These are phyloP conservation scores for Debaryomyces robertsiae DNA, from an alignment of 1,139 yeast species.

Conservation along the genomic window DNA sequence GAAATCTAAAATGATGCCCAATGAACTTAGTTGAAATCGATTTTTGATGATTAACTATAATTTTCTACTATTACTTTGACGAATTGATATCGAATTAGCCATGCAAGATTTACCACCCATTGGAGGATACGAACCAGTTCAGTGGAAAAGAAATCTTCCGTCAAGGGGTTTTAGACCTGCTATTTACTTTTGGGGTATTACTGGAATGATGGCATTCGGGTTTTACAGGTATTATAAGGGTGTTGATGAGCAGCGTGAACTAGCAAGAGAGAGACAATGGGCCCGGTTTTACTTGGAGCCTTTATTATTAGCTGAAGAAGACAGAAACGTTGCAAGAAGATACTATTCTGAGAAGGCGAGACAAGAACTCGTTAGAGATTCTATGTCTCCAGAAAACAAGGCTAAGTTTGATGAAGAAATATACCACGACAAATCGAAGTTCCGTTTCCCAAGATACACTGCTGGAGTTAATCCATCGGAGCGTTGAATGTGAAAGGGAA, in stretches of 20 bases:
- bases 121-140: constrained; percentile 84
- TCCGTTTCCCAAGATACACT: constrained; percentile 47
- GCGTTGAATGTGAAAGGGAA: no score
- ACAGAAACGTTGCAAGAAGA: constrained; percentile 77
- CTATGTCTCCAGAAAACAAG: constrained; percentile 43
- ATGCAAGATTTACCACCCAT: constrained; percentile 88
- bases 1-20: constrained; percentile 19
- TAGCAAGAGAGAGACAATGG: constrained; percentile 77
- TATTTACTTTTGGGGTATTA: constrained; percentile 65
- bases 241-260: constrained; percentile 75
- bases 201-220: constrained; percentile 70
- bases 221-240: constrained; percentile 69
- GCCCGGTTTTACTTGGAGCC: constrained; percentile 76
- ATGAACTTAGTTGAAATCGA: constrained; percentile 17
- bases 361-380: constrained; percentile 56
- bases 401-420: constrained; percentile 48
- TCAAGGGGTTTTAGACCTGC: constrained; percentile 82
- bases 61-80: no score
- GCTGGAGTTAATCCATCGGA: constrained; percentile 46
- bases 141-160: constrained; percentile 88
- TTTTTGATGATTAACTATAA: constrained; percentile 6
- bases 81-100: constrained; percentile 3
- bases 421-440: constrained; percentile 49
- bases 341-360: constrained; percentile 65
- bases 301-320: constrained; percentile 78